These are phyloP conservation scores for Allantophomopsis cytisporea DNA, from an alignment of 2,329 filamentous ascomycete genomes.

Conservation along the genomic window DNA sequence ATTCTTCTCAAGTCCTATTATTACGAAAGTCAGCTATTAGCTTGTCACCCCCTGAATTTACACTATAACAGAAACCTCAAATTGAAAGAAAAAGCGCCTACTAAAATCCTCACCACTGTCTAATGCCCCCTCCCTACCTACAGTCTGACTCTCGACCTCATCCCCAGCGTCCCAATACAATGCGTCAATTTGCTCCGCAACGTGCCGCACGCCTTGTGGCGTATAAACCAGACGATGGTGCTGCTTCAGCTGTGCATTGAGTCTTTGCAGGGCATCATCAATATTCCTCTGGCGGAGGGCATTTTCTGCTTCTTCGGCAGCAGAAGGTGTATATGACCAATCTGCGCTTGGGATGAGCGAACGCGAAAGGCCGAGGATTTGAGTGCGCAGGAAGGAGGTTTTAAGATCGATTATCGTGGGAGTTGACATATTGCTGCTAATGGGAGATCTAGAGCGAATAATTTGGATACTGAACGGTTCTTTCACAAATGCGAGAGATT, in stretches of 20 bases:
- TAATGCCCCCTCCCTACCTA: conserved; percentile 19
- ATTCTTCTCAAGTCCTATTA: conserved; percentile 6
- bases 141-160: conserved; percentile 20
- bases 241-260: conserved; percentile 50
- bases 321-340: conserved; percentile 1
- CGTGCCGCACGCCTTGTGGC: conserved; percentile 53
- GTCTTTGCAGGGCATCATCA: conserved; percentile 39
- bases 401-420: conserved; percentile 50
- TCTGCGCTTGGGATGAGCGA: conserved; percentile 38
- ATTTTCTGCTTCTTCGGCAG: conserved; percentile 13
- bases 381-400: conserved; percentile 45
- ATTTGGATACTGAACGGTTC: no score
- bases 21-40: background rate
- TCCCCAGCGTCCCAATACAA: conserved; percentile 42
- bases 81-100: background rate
- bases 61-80: no score
- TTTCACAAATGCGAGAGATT: no score
- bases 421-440: conserved; percentile 8
- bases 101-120: conserved; percentile 17
- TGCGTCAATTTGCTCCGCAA: conserved; percentile 59
- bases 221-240: conserved; percentile 54
- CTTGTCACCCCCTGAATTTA: background rate
- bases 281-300: conserved; percentile 29
- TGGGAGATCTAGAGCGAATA: no score
- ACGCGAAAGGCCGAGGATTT: conserved; percentile 49